Evolutionary conservation across 2,329 filamentous ascomycete genomes (phyloP).

Genomic region (Fusarium chuoi): DNA sequence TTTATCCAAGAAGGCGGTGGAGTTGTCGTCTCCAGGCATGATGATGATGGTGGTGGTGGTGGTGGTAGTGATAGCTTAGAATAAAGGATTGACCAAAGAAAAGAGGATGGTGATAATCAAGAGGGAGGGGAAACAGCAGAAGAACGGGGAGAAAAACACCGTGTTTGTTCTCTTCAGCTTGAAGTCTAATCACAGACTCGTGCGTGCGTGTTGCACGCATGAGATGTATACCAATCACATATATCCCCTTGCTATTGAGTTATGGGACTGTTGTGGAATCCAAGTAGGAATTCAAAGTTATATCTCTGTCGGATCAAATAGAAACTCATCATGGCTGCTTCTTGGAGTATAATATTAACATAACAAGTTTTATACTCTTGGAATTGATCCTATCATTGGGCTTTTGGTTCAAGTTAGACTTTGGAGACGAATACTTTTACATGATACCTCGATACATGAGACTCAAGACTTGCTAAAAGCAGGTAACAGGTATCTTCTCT

Average conservation of each 20-base stretch:
- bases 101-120: neutral
- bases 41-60: no score
- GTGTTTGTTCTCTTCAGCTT: neutral
- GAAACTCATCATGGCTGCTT: neutral
- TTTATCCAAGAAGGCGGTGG: neutral
- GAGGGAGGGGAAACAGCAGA: neutral
- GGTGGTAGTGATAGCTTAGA: neutral
- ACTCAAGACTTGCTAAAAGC: no score
- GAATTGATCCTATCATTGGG: no score
- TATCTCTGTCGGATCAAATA: neutral
- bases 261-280: no score
- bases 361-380: neutral
- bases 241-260: no score
- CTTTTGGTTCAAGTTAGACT: no score
- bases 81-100: neutral
- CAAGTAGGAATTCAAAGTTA: no score
- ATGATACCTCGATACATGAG: no score
- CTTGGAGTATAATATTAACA: neutral
- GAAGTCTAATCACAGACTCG: neutral
- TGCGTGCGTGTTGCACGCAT: neutral
- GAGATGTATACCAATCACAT: neutral
- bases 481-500: no score
- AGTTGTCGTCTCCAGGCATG: neutral
- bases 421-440: no score
- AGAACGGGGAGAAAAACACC: no score